Conservation (phyloP, 164 flowering plant genomes). For the Taxillus chinensis region DNA sequence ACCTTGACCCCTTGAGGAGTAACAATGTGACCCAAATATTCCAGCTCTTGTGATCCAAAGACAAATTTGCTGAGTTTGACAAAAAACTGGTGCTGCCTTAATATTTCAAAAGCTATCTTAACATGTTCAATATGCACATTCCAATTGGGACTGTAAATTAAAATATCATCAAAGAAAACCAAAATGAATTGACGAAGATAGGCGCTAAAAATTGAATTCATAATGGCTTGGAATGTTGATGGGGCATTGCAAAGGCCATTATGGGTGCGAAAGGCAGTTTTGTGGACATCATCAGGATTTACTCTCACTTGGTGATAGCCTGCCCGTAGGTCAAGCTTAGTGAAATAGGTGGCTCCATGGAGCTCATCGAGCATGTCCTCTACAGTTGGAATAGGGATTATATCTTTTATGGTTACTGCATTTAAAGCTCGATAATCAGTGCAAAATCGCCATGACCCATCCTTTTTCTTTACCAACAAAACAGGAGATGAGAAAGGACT, state of each 20-base stretch:
- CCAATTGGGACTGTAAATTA: too few species aligned
- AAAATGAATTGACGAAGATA: neutral
- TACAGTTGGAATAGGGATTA: neutral
- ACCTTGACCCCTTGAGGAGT: neutral
- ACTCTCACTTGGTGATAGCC: neutral
- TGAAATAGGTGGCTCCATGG: neutral
- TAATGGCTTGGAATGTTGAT: neutral
- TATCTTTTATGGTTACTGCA: neutral
- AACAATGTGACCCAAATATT: neutral
- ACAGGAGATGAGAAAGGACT: neutral
- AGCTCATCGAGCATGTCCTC: neutral
- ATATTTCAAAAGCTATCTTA: too few species aligned
- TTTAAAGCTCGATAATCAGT: neutral
- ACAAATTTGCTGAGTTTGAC: neutral
- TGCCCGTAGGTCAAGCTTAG: neutral
- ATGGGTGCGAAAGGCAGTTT: neutral
- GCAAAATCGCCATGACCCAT: neutral
- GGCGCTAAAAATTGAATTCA: neutral
- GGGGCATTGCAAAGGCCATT: neutral
- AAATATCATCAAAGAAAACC: too few species aligned
- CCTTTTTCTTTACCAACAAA: neutral
- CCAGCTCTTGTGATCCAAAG: neutral
- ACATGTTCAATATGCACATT: too few species aligned
- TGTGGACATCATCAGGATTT: neutral
- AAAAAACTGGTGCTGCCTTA: neutral